Evolutionary conservation across 2,329 filamentous ascomycete genomes (phyloP).

Genomic region (Ascochyta rabiei): DNA sequence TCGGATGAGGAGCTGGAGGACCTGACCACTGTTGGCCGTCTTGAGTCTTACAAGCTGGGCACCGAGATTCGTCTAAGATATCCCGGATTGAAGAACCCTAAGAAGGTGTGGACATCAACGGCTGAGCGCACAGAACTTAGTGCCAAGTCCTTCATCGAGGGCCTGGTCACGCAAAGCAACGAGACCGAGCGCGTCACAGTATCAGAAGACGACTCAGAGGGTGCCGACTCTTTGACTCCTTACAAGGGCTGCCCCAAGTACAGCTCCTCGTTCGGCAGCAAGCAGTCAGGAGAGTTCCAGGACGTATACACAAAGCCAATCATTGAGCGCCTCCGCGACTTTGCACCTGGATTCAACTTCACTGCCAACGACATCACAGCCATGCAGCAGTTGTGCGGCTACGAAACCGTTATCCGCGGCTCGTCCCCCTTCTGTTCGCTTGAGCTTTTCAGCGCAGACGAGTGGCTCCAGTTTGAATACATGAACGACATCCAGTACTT

Average conservation of each 20-base stretch:
- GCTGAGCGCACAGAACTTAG: constrained; percentile 66
- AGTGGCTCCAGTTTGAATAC: constrained; percentile 72
- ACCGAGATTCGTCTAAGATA: constrained; percentile 65
- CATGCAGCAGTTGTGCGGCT: constrained; percentile 70
- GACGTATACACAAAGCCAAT: constrained; percentile 66
- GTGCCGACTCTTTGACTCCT: constrained; percentile 67
- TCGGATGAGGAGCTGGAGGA: constrained; percentile 62
- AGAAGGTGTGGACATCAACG: constrained; percentile 66
- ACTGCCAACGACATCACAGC: constrained; percentile 65
- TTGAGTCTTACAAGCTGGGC: constrained; percentile 66
- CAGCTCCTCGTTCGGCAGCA: constrained; percentile 61
- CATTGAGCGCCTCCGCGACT: constrained; percentile 60
- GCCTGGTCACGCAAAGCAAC: constrained; percentile 60
- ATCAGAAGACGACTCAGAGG: constrained; percentile 62
- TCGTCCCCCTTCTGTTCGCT: constrained; percentile 67
- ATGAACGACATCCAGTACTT: constrained; percentile 68
- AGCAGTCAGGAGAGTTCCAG: constrained; percentile 59
- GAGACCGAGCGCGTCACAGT: constrained; percentile 62
- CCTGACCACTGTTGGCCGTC: constrained; percentile 65
- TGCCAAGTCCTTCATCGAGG: constrained; percentile 63
- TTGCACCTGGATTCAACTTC: constrained; percentile 66
- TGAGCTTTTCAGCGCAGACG: constrained; percentile 63
- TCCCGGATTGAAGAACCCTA: constrained; percentile 58
- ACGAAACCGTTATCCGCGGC: constrained; percentile 68
- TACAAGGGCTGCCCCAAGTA: constrained; percentile 71